phyloP scores from a whole-genome alignment of 306 rosid species.

The Ziziphus jujuba region DNA sequence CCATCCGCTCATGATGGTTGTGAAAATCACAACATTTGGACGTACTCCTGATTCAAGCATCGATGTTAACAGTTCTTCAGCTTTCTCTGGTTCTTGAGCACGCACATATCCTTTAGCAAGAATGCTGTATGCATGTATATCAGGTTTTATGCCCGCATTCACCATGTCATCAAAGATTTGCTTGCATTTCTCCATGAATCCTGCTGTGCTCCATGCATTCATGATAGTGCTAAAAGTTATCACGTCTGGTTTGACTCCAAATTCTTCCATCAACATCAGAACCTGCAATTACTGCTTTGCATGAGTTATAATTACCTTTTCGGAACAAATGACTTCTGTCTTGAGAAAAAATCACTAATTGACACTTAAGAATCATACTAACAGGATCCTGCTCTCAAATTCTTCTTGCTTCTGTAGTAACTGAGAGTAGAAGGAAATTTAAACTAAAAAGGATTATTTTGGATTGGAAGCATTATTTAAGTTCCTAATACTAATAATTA shows the following conservation, averaged over 20 bases:
- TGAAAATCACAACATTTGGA: constrained; percentile 69
- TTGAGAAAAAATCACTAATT: background rate
- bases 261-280: constrained; percentile 60
- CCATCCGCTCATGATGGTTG: constrained; percentile 71
- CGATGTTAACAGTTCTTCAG: constrained; percentile 53
- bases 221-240: constrained; percentile 65
- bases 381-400: background rate
- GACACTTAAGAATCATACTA: background rate
- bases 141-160: constrained; percentile 67
- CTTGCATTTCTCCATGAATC: constrained; percentile 61
- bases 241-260: constrained; percentile 60
- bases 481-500: background rate
- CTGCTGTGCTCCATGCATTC: constrained; percentile 85
- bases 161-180: constrained; percentile 59
- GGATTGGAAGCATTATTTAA: background rate
- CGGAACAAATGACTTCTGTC: background rate
- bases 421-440: background rate
- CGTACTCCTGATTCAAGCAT: constrained; percentile 48
- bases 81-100: constrained; percentile 61
- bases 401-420: too few relatives aligned
- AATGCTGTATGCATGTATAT: constrained; percentile 66
- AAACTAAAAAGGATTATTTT: background rate
- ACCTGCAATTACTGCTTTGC: constrained; percentile 41
- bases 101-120: constrained; percentile 74
- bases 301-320: constrained; percentile 3